Base-by-base conservation (phyloP, 2,329 filamentous ascomycete genomes). In the Neospermospora avenae region DNA sequence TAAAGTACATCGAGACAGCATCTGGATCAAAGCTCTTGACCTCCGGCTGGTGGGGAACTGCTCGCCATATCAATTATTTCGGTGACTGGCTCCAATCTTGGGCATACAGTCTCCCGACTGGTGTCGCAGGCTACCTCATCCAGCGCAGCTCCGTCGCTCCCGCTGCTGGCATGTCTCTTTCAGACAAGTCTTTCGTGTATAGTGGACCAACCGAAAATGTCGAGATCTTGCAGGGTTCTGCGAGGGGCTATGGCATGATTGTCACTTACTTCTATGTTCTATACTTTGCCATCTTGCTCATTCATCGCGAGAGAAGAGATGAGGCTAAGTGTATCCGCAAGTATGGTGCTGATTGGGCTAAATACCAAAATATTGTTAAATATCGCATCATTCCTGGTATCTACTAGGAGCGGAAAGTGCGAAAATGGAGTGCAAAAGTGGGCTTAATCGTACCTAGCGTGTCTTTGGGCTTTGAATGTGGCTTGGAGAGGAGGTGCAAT, bases 51-150 rank as follows among this genome's bases (percentile, higher is more conserved):
- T 97, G 93, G 93, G 93, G 93, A 45, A 80, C 85, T 22, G 89
- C 93, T 0, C 85, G 93, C 44, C 93, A 98, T 76, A 93, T 97
- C 81, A 98, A 97, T 78, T 97, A 98, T 76, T 77, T 96, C 0
- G 93, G 93, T 55, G 93, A 98, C 77, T 97, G 93, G 93, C 81
- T 95, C 66, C 93, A 96, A 84, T 85, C 88, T 8, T 97, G 91
- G 91, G 86, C 91, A 0, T 97, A 95, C 76, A 91, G 86, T 66
- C 80, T 97, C 45, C 93, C 93, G 1, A 96, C 93, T 0, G 90
- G 90, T 0, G 74, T 96, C 61, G 89, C 92, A 0, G 93, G 93
- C 13, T 96, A 93, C 73, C 78, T 87, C 42, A 86, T 96, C 54
- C 76, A 81, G 46, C 78, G 81, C 53, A 75, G 78, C 34, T 74